Conservation (phyloP, 768 basidiomycete genomes). For the Macrolepiota albuminosa region DNA sequence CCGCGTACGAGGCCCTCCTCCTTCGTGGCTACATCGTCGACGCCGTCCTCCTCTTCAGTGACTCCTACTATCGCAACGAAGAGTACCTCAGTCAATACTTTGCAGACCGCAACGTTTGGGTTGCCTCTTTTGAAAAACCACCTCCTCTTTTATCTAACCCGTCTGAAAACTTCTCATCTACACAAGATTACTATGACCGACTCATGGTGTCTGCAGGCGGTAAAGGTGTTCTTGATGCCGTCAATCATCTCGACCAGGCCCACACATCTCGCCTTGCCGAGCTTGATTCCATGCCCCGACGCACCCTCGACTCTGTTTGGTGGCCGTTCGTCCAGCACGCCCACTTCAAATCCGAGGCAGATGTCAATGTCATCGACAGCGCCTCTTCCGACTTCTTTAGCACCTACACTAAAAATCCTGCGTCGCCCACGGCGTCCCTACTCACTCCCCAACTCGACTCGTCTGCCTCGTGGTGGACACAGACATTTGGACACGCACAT, state of each 20-base stretch:
- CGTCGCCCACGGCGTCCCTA: conserved; percentile 20
- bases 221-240: conserved; percentile 36
- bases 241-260: conserved; percentile 55
- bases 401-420: conserved; percentile 41
- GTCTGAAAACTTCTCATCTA: conserved; percentile 41
- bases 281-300: conserved; percentile 71
- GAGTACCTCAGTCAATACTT: conserved; percentile 83
- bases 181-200: conserved; percentile 69
- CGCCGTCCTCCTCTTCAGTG: conserved; percentile 76
- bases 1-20: conserved; percentile 86
- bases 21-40: conserved; percentile 91
- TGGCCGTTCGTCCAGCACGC: conserved; percentile 98
- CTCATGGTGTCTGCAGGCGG: conserved; percentile 28
- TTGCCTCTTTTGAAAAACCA: conserved; percentile 52
- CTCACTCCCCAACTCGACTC: conserved; percentile 70
- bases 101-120: conserved; percentile 57
- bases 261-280: conserved; percentile 67
- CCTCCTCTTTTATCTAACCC: conserved; percentile 43
- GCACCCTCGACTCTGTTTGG: conserved; percentile 81
- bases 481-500: conserved; percentile 81
- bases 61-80: conserved; percentile 83
- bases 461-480: conserved; percentile 99
- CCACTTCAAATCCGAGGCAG: conserved; percentile 55
- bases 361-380: conserved; percentile 90
- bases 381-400: conserved; percentile 86